A percentile compares a stretch with the other conserved stretches of the same genome.
These are phyloP conservation scores for Coffea eugenioides DNA, from an alignment of 257 asterid genomes.

Conservation along the genomic window DNA sequence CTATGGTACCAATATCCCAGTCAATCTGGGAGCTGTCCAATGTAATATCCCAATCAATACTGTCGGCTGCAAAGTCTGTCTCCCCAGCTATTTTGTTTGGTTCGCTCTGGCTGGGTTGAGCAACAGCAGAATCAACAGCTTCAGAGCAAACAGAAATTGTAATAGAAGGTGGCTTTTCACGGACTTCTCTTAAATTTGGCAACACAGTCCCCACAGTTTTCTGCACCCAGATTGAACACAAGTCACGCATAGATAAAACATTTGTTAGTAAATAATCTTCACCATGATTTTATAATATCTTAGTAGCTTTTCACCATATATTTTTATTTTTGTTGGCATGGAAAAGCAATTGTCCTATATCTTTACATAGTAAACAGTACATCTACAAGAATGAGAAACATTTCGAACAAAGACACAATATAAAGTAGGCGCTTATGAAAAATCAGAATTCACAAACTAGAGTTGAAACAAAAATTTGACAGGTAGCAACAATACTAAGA, in stretches of 20 bases:
- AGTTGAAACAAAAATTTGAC: constrained; percentile 32
- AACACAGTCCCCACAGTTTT: constrained; percentile 46
- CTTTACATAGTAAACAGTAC: neutral
- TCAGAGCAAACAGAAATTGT: constrained; percentile 58
- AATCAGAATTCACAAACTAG: neutral
- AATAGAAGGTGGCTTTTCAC: constrained; percentile 69
- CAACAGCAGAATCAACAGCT: constrained; percentile 32
- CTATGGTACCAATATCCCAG: constrained; percentile 82
- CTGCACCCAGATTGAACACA: constrained; percentile 43
- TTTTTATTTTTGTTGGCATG: neutral
- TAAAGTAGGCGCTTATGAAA: neutral
- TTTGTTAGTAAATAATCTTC: neutral
- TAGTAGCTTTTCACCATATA: neutral
- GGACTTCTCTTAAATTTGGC: constrained; percentile 51
- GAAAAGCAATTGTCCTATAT: neutral
- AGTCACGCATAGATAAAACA: neutral
- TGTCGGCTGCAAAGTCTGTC: constrained; percentile 42
- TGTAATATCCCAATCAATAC: constrained; percentile 87
- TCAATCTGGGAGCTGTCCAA: constrained; percentile 82
- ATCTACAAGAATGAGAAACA: neutral
- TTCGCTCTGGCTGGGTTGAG: constrained; percentile 39
- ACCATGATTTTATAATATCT: neutral
- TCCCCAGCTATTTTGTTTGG: constrained; percentile 29
- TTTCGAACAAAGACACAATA: neutral
- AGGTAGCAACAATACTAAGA: constrained; percentile 44